Evolutionary conservation across 352 stramenopile species (phyloP), one percentile per base, ranked within the genome.

Genomic region (Pythium chondricola): DNA sequence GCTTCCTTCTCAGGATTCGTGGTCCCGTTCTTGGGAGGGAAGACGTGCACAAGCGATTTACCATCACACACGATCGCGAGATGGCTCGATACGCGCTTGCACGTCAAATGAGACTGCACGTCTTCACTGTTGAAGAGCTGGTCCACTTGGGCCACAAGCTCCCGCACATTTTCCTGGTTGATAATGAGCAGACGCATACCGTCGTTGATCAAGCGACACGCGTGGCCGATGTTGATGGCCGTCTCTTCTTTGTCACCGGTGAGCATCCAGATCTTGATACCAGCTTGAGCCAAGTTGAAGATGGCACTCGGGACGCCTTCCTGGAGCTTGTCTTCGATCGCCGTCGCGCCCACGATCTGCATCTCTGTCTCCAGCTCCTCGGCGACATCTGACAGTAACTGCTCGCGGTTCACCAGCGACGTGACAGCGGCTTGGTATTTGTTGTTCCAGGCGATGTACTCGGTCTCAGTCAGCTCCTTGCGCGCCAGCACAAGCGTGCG

Each of bases 191-290:
- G 48, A 6, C 44, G 50, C 73, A 85, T 88, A 22, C 56, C 58
- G 38, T 83, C 69, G 52, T 87, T 82, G 17, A 90, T 83, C 21
- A 90, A 55, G 1, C 69, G 72, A 26, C 79, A 90, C 2, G 76
- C 75, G 48, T 85, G 69, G 1, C 72, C 75, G 27, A 98, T 98
- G 56, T 98, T 97, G 56, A 98, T 97, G 20, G 92, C 92, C 0
- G 92, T 98, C 55, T 98, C 92, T 52, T 94, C 65, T 52, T 97
- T 97, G 68, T 98, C 92, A 16, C 91, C 91, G 2, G 92, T 98
- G 17, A 98, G 73, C 68, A 98, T 93, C 88, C 90, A 97, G 27
- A 98, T 82, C 55, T 96, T 95, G 41, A 98, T 96, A n/a, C 91
- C 91, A 3, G 89, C 91, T 26, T 83, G 59, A 5, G 81, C 76